Conservation (phyloP, 2,329 filamentous ascomycete genomes). For the Fusarium lateritium region DNA sequence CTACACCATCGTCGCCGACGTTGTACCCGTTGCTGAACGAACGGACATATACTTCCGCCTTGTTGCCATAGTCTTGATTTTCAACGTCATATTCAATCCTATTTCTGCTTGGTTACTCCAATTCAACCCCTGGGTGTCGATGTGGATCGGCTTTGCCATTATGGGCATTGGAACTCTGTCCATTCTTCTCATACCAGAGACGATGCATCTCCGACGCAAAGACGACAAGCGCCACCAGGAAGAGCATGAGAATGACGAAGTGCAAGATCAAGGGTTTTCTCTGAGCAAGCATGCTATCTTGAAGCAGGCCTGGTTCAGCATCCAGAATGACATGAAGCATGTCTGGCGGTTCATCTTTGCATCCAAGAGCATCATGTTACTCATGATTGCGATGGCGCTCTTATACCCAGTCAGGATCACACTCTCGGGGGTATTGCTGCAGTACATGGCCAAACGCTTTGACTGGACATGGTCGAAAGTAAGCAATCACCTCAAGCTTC, state of each 20-base stretch:
- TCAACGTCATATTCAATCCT: conserved; percentile 58
- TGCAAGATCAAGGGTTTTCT: not conserved
- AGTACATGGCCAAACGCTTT: conserved; percentile 68
- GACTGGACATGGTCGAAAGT: conserved; percentile 63
- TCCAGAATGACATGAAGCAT: conserved; percentile 53
- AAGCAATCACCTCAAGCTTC: not conserved
- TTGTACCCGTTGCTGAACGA: conserved; percentile 55
- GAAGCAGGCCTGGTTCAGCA: conserved; percentile 47
- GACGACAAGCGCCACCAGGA: conserved; percentile 45
- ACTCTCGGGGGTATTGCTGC: conserved; percentile 58
- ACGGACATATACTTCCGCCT: conserved; percentile 61
- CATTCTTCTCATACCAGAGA: conserved; percentile 60
- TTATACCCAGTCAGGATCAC: conserved; percentile 52
- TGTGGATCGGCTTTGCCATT: conserved; percentile 54
- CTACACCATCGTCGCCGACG: conserved; percentile 63
- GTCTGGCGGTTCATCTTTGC: conserved; percentile 58
- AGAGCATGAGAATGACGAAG: conserved; percentile 10
- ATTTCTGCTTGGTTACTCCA: conserved; percentile 59
- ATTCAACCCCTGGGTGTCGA: conserved; percentile 58
- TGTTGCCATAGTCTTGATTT: conserved; percentile 54
- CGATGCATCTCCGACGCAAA: conserved; percentile 54
- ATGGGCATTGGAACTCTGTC: conserved; percentile 50
- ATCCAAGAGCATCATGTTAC: conserved; percentile 56
- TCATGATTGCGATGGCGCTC: conserved; percentile 55
- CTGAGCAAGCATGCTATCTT: conserved; percentile 32